Percentiles rank a stretch among this genome's conserved stretches.
phyloP scores from a whole-genome alignment of 2,329 filamentous ascomycete genomes.

The Delphinella strobiligena region DNA sequence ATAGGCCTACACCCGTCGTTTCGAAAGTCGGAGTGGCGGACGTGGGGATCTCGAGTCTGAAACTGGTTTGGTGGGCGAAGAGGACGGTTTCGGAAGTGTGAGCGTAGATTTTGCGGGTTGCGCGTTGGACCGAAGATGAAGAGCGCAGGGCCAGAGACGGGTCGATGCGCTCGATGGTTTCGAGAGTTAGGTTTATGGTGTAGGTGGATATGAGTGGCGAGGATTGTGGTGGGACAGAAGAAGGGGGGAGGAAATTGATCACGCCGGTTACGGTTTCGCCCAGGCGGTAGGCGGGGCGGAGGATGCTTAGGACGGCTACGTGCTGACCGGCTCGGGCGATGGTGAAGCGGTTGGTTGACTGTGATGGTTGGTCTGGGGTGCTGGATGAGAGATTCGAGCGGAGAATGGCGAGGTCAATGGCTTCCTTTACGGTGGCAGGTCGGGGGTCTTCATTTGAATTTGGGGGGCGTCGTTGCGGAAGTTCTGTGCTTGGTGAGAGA shows the following conservation, averaged over 20 bases:
- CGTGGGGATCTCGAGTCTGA: conserved; percentile 72
- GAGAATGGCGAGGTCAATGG: conserved; percentile 83
- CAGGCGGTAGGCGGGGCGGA: conserved; percentile 75
- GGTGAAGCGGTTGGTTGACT: conserved; percentile 86
- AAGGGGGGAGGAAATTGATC: conserved; percentile 58
- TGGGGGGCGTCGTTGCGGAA: conserved; percentile 30
- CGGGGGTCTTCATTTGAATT: conserved; percentile 35
- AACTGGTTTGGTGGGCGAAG: conserved; percentile 66
- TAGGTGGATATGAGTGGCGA: conserved; percentile 56
- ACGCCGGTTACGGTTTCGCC: conserved; percentile 77
- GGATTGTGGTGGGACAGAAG: not conserved
- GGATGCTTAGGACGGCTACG: conserved; percentile 83
- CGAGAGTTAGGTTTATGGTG: conserved; percentile 70
- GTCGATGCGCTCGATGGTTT: conserved; percentile 77
- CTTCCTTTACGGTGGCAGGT: conserved; percentile 57
- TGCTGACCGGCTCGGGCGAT: conserved; percentile 84
- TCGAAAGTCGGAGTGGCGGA: conserved; percentile 81
- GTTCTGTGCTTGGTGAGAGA: conserved; percentile 54
- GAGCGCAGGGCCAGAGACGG: conserved; percentile 71
- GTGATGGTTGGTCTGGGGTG: conserved; percentile 18
- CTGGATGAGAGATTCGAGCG: conserved; percentile 51
- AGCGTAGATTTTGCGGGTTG: conserved; percentile 71
- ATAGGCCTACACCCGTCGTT: conserved; percentile 74
- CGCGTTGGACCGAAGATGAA: conserved; percentile 72
- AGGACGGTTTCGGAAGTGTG: conserved; percentile 71